Percentiles rank a stretch among this genome's conserved stretches.
Evolutionary conservation across 2,329 filamentous ascomycete species (phyloP).

Genomic region (Fusarium pseudograminearum): DNA sequence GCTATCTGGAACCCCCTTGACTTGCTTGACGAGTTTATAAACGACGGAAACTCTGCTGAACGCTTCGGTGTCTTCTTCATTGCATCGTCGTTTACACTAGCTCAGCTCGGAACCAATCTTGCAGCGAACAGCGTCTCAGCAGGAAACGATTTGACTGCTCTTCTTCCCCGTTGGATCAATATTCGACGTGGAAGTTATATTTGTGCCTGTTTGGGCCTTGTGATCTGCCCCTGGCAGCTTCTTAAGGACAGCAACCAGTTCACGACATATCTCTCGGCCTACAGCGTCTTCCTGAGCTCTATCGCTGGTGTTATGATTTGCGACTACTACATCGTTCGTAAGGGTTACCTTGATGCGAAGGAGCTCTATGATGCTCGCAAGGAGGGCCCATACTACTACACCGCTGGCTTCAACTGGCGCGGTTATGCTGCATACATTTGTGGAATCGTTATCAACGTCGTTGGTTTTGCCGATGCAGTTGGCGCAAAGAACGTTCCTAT

Average conservation of each 20-base stretch:
- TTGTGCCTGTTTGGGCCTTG: slow-evolving; percentile 81
- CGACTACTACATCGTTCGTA: slow-evolving; percentile 89
- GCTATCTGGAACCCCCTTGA: slow-evolving; percentile 80
- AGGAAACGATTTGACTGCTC: slow-evolving; percentile 83
- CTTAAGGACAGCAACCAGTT: slow-evolving; percentile 82
- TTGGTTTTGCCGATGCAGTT: slow-evolving; percentile 88
- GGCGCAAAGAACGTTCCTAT: slow-evolving; percentile 74
- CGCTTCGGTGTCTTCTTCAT: slow-evolving; percentile 83
- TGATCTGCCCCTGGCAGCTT: slow-evolving; percentile 89
- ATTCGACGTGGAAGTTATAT: slow-evolving; percentile 91
- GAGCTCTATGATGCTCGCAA: slow-evolving; percentile 81
- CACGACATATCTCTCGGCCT: slow-evolving; percentile 90
- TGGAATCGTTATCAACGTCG: slow-evolving; percentile 90
- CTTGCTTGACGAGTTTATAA: slow-evolving; percentile 74
- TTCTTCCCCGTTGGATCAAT: slow-evolving; percentile 82
- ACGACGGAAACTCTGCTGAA: slow-evolving; percentile 75
- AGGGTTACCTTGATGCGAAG: slow-evolving; percentile 81
- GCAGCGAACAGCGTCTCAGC: slow-evolving; percentile 47
- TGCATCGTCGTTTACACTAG: slow-evolving; percentile 76
- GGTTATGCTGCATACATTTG: slow-evolving; percentile 85
- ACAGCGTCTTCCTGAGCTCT: slow-evolving; percentile 92
- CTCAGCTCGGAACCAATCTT: slow-evolving; percentile 48
- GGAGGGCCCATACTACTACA: slow-evolving; percentile 78
- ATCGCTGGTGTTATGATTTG: slow-evolving; percentile 91
- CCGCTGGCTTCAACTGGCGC: slow-evolving; percentile 81